Evolutionary conservation across 2,329 filamentous ascomycete genomes (phyloP).

Genomic region (Aspergillus ustus): DNA sequence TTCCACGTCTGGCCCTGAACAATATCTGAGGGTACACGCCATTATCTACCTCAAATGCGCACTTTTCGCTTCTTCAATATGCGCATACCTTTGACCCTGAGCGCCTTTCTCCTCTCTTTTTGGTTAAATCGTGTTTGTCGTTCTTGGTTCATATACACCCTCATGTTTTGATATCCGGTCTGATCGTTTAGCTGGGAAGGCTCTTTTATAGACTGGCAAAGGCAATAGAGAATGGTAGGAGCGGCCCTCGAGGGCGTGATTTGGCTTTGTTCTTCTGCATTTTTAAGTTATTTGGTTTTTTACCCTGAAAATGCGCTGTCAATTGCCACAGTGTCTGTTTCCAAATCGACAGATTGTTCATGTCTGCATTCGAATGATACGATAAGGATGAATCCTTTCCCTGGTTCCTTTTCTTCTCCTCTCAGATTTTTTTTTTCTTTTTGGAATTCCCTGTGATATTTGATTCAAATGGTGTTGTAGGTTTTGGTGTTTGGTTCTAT

Average conservation of each 20-base stretch:
- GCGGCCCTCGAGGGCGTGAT: slow-evolving; percentile 1
- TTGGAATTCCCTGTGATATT: neutral
- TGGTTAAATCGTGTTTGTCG: neutral
- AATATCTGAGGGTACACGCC: neutral
- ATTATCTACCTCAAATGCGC: neutral
- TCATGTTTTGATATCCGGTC: slow-evolving; percentile 16
- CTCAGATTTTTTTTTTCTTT: neutral
- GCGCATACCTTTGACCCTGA: neutral
- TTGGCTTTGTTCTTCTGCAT: slow-evolving; percentile 14
- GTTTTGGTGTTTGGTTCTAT: neutral
- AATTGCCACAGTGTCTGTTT: neutral
- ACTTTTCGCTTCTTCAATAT: neutral
- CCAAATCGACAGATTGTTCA: neutral
- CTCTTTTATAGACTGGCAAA: slow-evolving; percentile 29
- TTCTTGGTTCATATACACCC: slow-evolving; percentile 13
- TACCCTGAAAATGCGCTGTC: neutral
- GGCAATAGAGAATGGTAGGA: slow-evolving; percentile 28
- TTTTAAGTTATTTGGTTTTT: neutral
- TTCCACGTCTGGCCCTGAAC: slow-evolving; percentile 42
- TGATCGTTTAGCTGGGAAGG: slow-evolving; percentile 18
- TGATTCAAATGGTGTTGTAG: neutral
- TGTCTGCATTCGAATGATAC: neutral
- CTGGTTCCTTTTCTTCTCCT: neutral
- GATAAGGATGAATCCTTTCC: neutral
- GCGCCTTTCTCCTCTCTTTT: neutral